Evolutionary conservation across 306 rosid species (phyloP).

Genomic region (Crataegus laevigata): DNA sequence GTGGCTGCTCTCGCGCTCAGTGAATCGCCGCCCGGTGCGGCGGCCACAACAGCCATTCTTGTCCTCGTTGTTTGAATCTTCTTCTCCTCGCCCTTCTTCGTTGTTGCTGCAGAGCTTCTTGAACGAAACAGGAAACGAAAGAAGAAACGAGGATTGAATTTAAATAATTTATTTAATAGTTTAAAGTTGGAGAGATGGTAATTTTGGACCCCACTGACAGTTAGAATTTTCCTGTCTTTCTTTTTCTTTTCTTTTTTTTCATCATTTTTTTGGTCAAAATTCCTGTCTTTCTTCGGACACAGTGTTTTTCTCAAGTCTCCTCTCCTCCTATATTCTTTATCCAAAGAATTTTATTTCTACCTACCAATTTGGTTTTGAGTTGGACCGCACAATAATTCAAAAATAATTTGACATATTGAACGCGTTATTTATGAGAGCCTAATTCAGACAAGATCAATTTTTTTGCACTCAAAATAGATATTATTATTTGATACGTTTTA

Average conservation of each 20-base stretch:
- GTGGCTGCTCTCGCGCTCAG: slow-evolving; percentile 63
- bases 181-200: neutral
- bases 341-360: too few relatives aligned
- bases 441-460: too few relatives aligned
- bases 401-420: too few relatives aligned
- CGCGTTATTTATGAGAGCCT: too few relatives aligned
- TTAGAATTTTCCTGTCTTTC: neutral
- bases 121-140: neutral
- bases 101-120: neutral
- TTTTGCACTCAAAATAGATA: fast-evolving
- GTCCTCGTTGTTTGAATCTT: neutral
- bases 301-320: neutral
- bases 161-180: neutral
- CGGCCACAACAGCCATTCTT: slow-evolving; percentile 46
- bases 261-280: neutral
- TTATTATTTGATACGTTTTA: too few relatives aligned
- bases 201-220: neutral
- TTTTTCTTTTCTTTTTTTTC: too few relatives aligned
- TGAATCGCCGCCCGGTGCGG: slow-evolving; percentile 48
- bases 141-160: too few relatives aligned
- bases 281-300: neutral
- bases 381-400: too few relatives aligned
- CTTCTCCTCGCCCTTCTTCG: neutral
- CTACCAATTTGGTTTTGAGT: too few relatives aligned
- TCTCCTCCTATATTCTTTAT: too few relatives aligned